Base-by-base conservation (phyloP, 2,329 filamentous ascomycete genomes). In the Talaromyces amestolkiae region DNA sequence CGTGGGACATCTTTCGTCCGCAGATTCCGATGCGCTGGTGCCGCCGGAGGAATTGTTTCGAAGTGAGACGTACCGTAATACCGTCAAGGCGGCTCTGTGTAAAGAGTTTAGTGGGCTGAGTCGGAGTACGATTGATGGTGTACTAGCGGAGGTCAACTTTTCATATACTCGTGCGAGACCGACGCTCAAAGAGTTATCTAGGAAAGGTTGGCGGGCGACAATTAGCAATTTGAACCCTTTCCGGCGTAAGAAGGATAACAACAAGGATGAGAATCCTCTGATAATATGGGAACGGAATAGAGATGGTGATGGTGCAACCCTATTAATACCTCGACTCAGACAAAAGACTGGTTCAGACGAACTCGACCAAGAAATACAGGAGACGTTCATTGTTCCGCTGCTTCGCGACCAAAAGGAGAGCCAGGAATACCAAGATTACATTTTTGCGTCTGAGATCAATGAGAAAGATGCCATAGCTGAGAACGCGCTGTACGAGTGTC, bases 141-240 rank as follows among this genome's bases (percentile, higher is more conserved):
- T 83, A 8, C 71, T 83, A 27, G 81, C 81, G 3, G 81, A 83
- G 67, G 76, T 76, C 35, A 83, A 83, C 64, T 81, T 78, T 66
- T 80, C 78, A 33, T 83, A 83, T 63, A 71, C 72, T 9, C 72
- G 75, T 13, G 79, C 81, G 10, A 73, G 81, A 15, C 80, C 80
- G 24, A 79, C 73, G 3, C 71, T 83, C 7, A 76, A 75, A 47
- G 78, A 79, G 43, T 70, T 83, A 2, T 77, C 79, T 17, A 75
- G 74, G 58, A 79, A 76, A 65, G 80, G 76, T 15, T 83, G 81
- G 81, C 76, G 80, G 13, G 78, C 75, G 15, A 79, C 79, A 2
- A 72, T 82, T 60, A 78, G 77, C 37, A 81, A 69, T 58, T 73
- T 82, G 13, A 70, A 81, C 9, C 76, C 80, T 22, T 80, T 79